Conservation (phyloP, 768 basidiomycete genomes). For the Cystoderma amianthinum region DNA sequence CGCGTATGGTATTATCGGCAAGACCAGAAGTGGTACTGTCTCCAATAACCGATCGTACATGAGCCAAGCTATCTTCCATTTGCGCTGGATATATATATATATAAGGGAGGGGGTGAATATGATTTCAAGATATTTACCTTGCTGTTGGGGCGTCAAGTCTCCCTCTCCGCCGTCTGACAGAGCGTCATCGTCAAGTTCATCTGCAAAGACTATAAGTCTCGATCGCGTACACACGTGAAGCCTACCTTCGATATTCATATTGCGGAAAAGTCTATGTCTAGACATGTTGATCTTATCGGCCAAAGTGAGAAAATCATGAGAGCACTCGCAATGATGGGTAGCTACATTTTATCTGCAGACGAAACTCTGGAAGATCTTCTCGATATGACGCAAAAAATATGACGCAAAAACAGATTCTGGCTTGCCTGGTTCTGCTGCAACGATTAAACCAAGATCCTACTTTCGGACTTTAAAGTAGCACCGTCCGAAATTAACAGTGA, state of each 20-base stretch:
- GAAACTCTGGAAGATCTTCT: too few species aligned
- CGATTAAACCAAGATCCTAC: not conserved
- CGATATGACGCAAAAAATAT: too few species aligned
- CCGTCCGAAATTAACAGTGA: conserved; percentile 1
- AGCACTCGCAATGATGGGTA: too few species aligned
- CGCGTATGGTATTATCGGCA: conserved; percentile 68
- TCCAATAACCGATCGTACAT: conserved; percentile 65
- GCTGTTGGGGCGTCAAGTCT: conserved; percentile 77
- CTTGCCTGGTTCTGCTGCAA: not conserved
- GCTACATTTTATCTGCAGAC: too few species aligned
- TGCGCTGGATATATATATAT: conserved; percentile 43
- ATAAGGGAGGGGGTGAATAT: conserved; percentile 9
- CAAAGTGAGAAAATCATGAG: too few species aligned
- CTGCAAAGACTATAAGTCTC: conserved; percentile 29
- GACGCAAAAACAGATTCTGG: too few species aligned
- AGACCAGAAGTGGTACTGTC: conserved; percentile 57
- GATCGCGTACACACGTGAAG: not conserved
- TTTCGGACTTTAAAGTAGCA: not conserved
- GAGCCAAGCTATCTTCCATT: conserved; percentile 65
- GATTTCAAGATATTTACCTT: conserved; percentile 41
- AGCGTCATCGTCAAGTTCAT: conserved; percentile 80
- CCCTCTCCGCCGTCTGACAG: conserved; percentile 75
- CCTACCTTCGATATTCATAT: conserved; percentile 73
- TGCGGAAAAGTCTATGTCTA: conserved; percentile 83
- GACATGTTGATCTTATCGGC: conserved; percentile 58